Base-by-base conservation (phyloP, 164 flowering plant species). In the Umbellularia californica region DNA sequence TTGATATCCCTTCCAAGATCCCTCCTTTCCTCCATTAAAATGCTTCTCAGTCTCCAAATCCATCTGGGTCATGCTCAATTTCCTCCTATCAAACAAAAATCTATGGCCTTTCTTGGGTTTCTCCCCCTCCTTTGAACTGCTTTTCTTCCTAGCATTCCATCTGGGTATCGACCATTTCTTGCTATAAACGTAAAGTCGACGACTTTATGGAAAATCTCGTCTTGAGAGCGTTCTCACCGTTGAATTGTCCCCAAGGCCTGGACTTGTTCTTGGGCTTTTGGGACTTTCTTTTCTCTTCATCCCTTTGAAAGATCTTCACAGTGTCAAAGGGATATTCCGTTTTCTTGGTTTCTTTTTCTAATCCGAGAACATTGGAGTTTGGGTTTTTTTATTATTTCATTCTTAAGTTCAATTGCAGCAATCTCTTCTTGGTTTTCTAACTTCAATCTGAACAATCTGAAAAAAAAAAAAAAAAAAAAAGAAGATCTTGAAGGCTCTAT, bases 401-500 rank as follows among this genome's bases (percentile, higher is more conserved):
- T 72, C 64, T 55, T 50, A 47, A 55, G 10, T 50, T 12, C 33
- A 12, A 65, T 20, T 15, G 25, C 27, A 5, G 30, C 27, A 2
- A 65, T 65, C 33, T 65, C 25, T 65, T 23, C 10, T 65, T 65
- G 24, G 23, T 10, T 60, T 13, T 27, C 33, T 4, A 2, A 30
- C 35, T 65, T 65, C 68, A 65, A 65, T 27, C 67, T 41, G 47
- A 7, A 41, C 47, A 41, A 41, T 41, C 47, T 5, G 23, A 24
- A n/a, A 17, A 22, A 52, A 17, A 22, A 24, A 24, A 64, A 25
- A 25, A 25, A 24, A 24, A 24, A 24, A 24, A 22, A 23, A 63
- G 23, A 12, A 70, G n/a, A 30, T 60, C 66, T 58, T 62, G 52
- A 35, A 63, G 33, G n/a, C 7, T 76, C 74, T 81, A 83, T 67